These are phyloP conservation scores for Citrullus mucosospermus DNA, from an alignment of 306 rosid species.

Conservation along the genomic window DNA sequence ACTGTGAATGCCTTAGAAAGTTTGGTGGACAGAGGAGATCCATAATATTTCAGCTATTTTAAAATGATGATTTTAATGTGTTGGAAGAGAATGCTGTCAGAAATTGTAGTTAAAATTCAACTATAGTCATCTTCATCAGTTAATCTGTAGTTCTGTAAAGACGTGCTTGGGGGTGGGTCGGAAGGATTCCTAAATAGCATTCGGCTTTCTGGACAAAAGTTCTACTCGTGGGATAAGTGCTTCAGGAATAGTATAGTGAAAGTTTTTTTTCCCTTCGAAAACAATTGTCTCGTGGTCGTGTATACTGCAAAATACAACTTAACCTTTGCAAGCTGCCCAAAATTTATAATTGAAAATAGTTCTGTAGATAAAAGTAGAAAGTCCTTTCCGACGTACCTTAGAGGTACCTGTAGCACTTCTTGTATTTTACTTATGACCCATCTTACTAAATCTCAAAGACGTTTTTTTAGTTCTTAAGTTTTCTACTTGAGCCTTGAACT, in stretches of 20 bases:
- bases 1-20: background rate
- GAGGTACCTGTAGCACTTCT: background rate
- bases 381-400: background rate
- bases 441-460: background rate
- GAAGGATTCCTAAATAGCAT: background rate
- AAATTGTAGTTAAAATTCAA: background rate
- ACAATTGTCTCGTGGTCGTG: background rate
- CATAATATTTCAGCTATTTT: background rate
- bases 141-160: background rate
- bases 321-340: background rate
- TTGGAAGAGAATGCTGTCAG: background rate
- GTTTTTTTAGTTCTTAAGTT: background rate
- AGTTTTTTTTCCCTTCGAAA: background rate
- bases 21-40: background rate
- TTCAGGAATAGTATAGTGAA: background rate
- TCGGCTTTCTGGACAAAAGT: background rate
- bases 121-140: background rate
- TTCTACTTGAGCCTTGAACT: background rate
- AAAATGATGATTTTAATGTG: background rate
- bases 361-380: background rate
- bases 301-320: background rate
- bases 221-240: background rate
- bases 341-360: background rate
- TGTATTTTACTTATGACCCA: background rate
- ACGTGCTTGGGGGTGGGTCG: background rate